Evolutionary conservation across 2,329 filamentous ascomycete genomes (phyloP).

Genomic region (Curvularia sp.): DNA sequence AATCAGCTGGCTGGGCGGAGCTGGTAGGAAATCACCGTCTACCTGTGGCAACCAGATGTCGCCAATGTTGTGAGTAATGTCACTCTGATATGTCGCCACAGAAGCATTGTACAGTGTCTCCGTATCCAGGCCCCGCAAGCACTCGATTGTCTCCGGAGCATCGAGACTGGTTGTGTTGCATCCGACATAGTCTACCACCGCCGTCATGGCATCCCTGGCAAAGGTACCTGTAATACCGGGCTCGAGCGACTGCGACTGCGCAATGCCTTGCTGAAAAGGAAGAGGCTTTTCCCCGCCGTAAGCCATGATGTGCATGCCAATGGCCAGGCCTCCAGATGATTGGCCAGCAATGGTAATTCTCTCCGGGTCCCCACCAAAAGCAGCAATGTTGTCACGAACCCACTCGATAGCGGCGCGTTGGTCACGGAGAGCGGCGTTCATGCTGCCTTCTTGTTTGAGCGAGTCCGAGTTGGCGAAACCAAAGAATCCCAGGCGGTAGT

Average conservation of each 20-base stretch:
- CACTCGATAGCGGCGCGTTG: conserved; percentile 51
- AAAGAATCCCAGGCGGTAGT: conserved; percentile 50
- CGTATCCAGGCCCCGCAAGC: conserved; percentile 56
- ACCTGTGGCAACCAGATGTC: conserved; percentile 61
- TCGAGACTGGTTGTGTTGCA: conserved; percentile 54
- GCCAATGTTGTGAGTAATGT: conserved; percentile 51
- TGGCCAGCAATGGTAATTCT: conserved; percentile 52
- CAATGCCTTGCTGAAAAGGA: conserved; percentile 46
- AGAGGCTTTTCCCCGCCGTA: conserved; percentile 41
- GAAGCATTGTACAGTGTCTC: conserved; percentile 55
- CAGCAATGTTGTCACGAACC: conserved; percentile 48
- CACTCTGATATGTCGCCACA: conserved; percentile 51
- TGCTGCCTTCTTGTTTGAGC: conserved; percentile 42
- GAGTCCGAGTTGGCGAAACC: conserved; percentile 48
- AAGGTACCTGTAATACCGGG: conserved; percentile 58
- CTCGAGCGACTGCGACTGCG: conserved; percentile 59
- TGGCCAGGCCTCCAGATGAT: conserved; percentile 45
- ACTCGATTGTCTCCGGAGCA: conserved; percentile 55
- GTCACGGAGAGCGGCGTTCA: conserved; percentile 50
- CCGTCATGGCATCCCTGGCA: conserved; percentile 56
- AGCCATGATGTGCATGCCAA: conserved; percentile 45
- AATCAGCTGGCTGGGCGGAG: conserved; percentile 53
- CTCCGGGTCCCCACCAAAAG: conserved; percentile 45
- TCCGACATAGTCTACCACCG: conserved; percentile 52
- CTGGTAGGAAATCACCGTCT: conserved; percentile 60